A percentile compares a stretch with the other conserved stretches of the same genome.
These are phyloP conservation scores for Populus euphratica DNA, from an alignment of 345 rosid species.

Conservation along the genomic window DNA sequence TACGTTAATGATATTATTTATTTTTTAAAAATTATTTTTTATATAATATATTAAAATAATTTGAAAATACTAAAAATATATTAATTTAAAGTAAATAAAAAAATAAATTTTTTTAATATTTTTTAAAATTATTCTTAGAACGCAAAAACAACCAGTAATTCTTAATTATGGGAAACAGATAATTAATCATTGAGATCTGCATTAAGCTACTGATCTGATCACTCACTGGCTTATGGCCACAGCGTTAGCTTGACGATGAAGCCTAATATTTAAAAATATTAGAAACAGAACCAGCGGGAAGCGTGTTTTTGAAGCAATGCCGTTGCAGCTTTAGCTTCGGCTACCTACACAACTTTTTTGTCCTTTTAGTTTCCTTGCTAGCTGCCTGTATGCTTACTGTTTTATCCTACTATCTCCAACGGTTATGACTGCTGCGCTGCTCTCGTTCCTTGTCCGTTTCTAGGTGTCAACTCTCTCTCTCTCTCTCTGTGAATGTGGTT, in stretches of 20 bases:
- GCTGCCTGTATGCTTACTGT: background rate
- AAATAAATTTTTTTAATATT: no score
- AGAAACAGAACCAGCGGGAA: no score
- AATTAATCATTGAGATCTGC: conserved; percentile 9
- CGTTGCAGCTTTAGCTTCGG: background rate
- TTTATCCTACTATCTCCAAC: background rate
- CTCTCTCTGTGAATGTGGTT: background rate
- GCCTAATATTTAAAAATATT: background rate
- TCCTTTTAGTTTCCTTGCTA: background rate
- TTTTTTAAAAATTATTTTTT: no score
- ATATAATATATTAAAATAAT: no score
- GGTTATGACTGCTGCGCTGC: background rate
- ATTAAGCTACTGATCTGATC: no score
- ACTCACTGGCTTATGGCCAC: background rate
- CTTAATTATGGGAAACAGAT: no score
- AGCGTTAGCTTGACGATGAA: conserved; percentile 17
- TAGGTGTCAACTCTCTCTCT: conserved; percentile 3
- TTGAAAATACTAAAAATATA: no score
- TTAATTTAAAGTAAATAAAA: no score
- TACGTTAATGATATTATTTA: no score
- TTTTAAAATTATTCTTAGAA: no score
- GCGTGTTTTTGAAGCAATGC: conserved; percentile 8
- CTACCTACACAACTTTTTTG: background rate
- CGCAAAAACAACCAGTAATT: no score
- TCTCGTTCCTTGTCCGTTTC: background rate